phyloP scores from a whole-genome alignment of 2,329 filamentous ascomycete species.

The Ceratocystiopsis sp. region DNA sequence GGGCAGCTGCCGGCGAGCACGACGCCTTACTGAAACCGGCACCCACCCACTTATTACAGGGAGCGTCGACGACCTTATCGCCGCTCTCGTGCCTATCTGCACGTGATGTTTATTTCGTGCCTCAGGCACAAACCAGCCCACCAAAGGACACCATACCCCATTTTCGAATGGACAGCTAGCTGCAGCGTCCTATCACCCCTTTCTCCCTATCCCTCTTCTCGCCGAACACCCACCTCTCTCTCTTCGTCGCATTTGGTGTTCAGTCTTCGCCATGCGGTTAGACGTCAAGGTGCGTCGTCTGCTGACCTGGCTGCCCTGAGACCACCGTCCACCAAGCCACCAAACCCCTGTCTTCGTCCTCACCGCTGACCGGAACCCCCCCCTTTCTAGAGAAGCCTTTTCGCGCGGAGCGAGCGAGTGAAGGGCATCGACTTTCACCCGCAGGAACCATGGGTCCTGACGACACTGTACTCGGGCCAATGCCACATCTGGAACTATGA shows the following conservation, averaged over 20 bases:
- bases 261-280: slow-evolving; percentile 10
- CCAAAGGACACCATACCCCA: no score
- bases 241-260: neutral
- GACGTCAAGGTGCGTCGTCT: slow-evolving; percentile 9
- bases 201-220: neutral
- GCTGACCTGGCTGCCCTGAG: neutral
- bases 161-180: no score
- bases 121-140: no score
- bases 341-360: neutral
- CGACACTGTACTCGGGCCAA: slow-evolving; percentile 92
- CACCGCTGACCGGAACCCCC: neutral
- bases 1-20: no score
- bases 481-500: slow-evolving; percentile 99
- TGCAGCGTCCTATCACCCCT: no score
- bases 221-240: no score
- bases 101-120: no score
- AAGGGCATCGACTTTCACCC: slow-evolving; percentile 12
- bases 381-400: slow-evolving; percentile 8
- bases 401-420: slow-evolving; percentile 11
- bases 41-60: no score
- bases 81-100: no score
- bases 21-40: no score
- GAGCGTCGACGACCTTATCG: no score
- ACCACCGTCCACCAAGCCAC: neutral
- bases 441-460: slow-evolving; percentile 30